These are phyloP conservation scores for Solanum tacnaense DNA, from an alignment of 257 asterid genomes.

Conservation along the genomic window DNA sequence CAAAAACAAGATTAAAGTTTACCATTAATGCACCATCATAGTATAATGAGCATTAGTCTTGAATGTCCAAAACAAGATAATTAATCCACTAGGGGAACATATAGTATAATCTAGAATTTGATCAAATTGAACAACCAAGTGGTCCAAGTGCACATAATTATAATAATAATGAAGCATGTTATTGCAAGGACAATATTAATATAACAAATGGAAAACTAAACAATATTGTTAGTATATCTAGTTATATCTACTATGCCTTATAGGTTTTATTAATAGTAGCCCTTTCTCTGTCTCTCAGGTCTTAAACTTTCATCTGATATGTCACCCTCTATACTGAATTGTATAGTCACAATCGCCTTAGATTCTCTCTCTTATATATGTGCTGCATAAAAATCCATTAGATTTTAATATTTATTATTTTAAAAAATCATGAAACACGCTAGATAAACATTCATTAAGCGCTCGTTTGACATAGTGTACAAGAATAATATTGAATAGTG, in stretches of 20 bases:
- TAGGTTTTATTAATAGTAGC: neutral
- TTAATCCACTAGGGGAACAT: neutral
- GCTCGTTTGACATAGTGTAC: too few relatives aligned
- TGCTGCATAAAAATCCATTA: neutral
- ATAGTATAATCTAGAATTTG: neutral
- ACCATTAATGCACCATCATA: neutral
- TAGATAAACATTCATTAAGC: neutral
- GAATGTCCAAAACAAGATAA: neutral
- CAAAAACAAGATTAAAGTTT: neutral
- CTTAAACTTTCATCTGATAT: conserved; percentile 4
- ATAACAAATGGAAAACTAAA: neutral
- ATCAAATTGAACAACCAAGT: neutral
- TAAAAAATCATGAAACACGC: neutral
- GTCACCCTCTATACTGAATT: conserved; percentile 18
- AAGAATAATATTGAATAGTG: too few relatives aligned
- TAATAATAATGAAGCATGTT: neutral
- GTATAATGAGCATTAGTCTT: neutral
- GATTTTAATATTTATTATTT: neutral
- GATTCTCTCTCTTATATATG: conserved; percentile 2
- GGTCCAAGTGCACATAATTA: neutral
- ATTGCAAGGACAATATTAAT: neutral
- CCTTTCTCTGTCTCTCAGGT: neutral
- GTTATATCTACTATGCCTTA: neutral
- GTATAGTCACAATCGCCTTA: conserved; percentile 29
- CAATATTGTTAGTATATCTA: neutral